Evolutionary conservation across 2,329 filamentous ascomycete species (phyloP), one percentile per base, ranked within the genome.

Genomic region (Catunica adiposa): DNA sequence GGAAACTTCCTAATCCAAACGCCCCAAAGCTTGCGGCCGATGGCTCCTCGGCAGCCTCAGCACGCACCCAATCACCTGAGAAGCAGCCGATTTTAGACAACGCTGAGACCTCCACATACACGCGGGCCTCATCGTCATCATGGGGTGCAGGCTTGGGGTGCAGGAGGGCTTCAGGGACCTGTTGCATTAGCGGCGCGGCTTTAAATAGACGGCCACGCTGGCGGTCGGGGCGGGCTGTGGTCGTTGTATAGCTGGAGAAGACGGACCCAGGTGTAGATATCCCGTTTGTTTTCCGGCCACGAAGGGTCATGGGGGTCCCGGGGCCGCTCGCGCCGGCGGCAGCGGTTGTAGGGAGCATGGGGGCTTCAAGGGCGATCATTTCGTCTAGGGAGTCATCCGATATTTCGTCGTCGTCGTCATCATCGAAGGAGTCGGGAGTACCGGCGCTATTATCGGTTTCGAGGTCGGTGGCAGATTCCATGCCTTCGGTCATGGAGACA

Each of bases 321-420:
- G 90, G 75, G 17, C 86, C 82, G 51, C 88, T 90, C 0, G 84
- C 84, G 8, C 44, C 23, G 44, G 44, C 44, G 20, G 20, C 23
- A 8, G 53, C 53, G 25, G 85, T 81, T n/a, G 87, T 78, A 1
- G 86, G 82, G 15, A 96, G 70, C 26, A 83, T 78, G 1, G 90
- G 90, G 1, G 84, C 83, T 61, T 84, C 83, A 31, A 97, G 74
- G 3, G 89, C 94, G 54, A 97, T 95, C 77, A 95, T 86, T 59
- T 95, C 89, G 61, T 96, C 89, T 72, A 88, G 78, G 0, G 87
- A 92, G 65, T 95, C 90, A 66, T 95, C 89, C 0, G 90, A 95
- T 15, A 90, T 73, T 6, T 76, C 73, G 62, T 90, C 86, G 59
- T 77, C 80, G 22, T 90, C 87, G 65, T 90, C 86, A 0, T 86